Conservation (phyloP, 768 basidiomycete genomes). For the Hericium alpestre region DNA sequence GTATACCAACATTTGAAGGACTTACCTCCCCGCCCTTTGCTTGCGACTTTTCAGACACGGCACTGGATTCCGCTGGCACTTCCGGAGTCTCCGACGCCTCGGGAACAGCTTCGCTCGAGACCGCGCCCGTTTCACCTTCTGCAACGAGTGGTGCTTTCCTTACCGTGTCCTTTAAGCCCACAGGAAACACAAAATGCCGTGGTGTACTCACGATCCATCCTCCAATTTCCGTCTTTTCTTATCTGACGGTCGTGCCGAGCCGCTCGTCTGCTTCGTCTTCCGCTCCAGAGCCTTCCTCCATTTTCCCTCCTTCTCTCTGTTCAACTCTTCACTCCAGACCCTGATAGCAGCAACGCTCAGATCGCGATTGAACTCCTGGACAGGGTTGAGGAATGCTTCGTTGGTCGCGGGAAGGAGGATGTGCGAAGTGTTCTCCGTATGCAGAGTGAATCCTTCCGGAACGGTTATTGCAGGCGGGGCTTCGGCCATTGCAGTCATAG, state of each 20-base stretch:
- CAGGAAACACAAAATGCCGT: too few species aligned
- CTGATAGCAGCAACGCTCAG: slow-evolving; percentile 83
- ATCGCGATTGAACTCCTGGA: slow-evolving; percentile 98
- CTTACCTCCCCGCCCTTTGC: slow-evolving; percentile 8
- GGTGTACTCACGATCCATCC: neutral
- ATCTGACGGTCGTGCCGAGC: slow-evolving; percentile 18
- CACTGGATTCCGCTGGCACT: neutral
- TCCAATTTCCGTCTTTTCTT: slow-evolving; percentile 8
- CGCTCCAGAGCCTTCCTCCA: slow-evolving; percentile 47
- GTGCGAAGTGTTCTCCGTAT: slow-evolving; percentile 72
- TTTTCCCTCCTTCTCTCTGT: slow-evolving; percentile 49
- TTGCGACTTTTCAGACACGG: neutral
- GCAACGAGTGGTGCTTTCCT: too few species aligned
- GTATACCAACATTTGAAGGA: neutral
- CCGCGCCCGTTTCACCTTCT: too few species aligned
- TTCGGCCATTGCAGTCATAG: neutral
- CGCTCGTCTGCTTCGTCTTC: slow-evolving; percentile 27
- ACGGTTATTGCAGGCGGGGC: slow-evolving; percentile 20
- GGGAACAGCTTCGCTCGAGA: neutral
- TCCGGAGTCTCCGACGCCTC: neutral
- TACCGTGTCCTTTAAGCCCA: too few species aligned
- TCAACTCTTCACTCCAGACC: slow-evolving; percentile 72
- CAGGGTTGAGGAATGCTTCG: slow-evolving; percentile 91
- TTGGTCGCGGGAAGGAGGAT: slow-evolving; percentile 68
- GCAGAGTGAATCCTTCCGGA: slow-evolving; percentile 68